phyloP scores from a whole-genome alignment of 352 stramenopile species.

The Phytophthora ohioensis region DNA sequence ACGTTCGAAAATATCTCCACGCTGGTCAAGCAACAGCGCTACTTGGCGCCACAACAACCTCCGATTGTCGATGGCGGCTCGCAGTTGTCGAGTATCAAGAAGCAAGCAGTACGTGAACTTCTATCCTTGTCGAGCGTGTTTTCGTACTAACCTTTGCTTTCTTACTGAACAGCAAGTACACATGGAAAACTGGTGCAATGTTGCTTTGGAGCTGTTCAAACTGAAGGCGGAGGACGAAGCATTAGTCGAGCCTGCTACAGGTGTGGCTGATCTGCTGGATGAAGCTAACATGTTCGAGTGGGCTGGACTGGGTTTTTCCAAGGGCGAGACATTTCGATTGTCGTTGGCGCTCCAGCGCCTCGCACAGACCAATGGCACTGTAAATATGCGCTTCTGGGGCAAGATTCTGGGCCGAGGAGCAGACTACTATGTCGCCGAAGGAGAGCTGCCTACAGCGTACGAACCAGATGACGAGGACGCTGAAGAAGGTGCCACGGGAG shows the following conservation, averaged over 20 bases:
- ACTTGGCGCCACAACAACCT: constrained; percentile 46
- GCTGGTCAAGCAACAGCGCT: constrained; percentile 85
- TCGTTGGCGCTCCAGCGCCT: constrained; percentile 72
- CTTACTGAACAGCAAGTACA: constrained; percentile 51
- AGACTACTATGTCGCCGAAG: constrained; percentile 90
- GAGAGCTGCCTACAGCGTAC: constrained; percentile 54
- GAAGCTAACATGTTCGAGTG: constrained; percentile 88
- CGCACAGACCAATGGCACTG: constrained; percentile 59
- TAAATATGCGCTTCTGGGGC: constrained; percentile 90
- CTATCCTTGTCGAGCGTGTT: constrained; percentile 2
- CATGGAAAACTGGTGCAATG: constrained; percentile 73
- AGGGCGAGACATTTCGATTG: constrained; percentile 77
- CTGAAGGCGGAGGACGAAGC: constrained; percentile 59
- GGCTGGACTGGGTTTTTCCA: constrained; percentile 79
- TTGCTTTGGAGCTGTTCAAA: constrained; percentile 69
- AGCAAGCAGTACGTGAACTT: constrained; percentile 57
- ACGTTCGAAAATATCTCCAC: constrained; percentile 91
- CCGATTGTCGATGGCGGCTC: constrained; percentile 35
- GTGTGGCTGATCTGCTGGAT: constrained; percentile 74
- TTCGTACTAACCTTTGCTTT: background rate
- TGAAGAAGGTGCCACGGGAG: constrained; percentile 69
- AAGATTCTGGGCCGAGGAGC: constrained; percentile 77
- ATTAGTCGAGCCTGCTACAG: constrained; percentile 43
- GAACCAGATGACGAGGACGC: constrained; percentile 77
- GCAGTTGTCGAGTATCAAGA: constrained; percentile 50